Evolutionary conservation across 2,329 filamentous ascomycete species (phyloP).

Genomic region (Lecanicillium sp.): DNA sequence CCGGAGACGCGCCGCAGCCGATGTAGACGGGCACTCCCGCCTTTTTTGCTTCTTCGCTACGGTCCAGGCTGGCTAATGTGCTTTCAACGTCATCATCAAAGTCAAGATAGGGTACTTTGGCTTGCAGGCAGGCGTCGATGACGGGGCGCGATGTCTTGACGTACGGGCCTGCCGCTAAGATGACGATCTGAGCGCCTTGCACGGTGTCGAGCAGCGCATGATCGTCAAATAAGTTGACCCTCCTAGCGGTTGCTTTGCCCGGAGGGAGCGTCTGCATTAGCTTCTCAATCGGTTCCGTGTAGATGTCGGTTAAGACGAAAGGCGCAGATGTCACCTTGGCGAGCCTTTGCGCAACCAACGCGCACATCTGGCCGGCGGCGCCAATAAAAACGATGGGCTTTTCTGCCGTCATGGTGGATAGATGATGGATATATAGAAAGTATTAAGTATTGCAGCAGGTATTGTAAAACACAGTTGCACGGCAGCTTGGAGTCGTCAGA

Average conservation of each 20-base stretch:
- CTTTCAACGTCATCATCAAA: not conserved
- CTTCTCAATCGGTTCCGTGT: not conserved
- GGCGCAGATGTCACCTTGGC: not conserved
- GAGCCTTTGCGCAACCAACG: not conserved
- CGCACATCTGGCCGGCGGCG: not conserved
- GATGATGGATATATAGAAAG: too few species aligned
- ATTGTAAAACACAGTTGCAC: too few species aligned
- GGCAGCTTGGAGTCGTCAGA: too few species aligned
- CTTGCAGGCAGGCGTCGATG: not conserved
- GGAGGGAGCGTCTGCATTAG: not conserved
- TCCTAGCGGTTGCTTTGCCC: not conserved
- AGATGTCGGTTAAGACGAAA: not conserved
- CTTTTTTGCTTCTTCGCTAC: not conserved
- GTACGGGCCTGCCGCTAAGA: not conserved
- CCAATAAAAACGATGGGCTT: slow-evolving; percentile 1
- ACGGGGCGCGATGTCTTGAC: not conserved
- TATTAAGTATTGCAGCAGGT: too few species aligned
- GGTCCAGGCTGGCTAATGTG: not conserved
- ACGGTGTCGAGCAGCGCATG: not conserved
- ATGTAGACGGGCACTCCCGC: not conserved
- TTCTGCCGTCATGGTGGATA: too few species aligned
- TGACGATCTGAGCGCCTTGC: not conserved
- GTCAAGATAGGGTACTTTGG: not conserved
- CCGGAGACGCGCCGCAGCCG: not conserved
- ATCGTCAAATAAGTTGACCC: not conserved